Percentiles rank a stretch among this genome's conserved stretches.
Conservation (phyloP, 345 rosid species). For the Arabis hirsuta region DNA sequence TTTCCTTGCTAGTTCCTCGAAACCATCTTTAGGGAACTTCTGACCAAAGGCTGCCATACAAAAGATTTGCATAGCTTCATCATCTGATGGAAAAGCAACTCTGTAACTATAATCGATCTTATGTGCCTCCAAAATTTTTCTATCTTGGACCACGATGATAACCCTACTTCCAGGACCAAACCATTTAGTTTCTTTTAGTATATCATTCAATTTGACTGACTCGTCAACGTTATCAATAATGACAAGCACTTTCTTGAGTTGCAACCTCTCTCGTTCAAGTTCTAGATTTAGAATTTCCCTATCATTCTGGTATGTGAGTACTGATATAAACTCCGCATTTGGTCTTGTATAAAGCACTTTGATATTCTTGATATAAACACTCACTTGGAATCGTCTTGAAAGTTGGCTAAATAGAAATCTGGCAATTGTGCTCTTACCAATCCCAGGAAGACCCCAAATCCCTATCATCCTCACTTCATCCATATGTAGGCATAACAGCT, state of each 20-base stretch:
- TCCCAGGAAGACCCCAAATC: slow-evolving; percentile 23
- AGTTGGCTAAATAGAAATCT: neutral
- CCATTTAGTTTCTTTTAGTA: neutral
- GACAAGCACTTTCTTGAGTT: slow-evolving; percentile 7
- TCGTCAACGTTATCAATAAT: slow-evolving; percentile 17
- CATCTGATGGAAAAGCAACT: slow-evolving; percentile 23
- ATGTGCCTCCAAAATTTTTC: slow-evolving; percentile 6
- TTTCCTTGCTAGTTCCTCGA: neutral
- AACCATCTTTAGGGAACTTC: neutral
- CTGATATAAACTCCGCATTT: slow-evolving; percentile 8
- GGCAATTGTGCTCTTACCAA: slow-evolving; percentile 29
- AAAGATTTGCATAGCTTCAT: slow-evolving; percentile 11
- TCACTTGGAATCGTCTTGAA: slow-evolving; percentile 17
- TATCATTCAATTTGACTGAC: neutral
- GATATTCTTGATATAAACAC: slow-evolving; percentile 24
- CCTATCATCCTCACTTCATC: slow-evolving; percentile 25
- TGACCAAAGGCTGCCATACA: slow-evolving; percentile 25
- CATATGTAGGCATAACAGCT: slow-evolving; percentile 2
- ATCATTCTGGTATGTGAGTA: slow-evolving; percentile 16
- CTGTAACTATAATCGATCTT: neutral
- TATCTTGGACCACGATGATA: neutral
- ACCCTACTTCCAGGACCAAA: slow-evolving; percentile 18
- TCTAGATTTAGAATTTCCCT: neutral
- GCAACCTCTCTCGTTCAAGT: slow-evolving; percentile 25
- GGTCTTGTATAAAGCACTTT: slow-evolving; percentile 13